Evolutionary conservation across 805 yeast genomes (phyloP), one percentile per base, ranked within the genome.

Genomic region (Lachancea meyersii): DNA sequence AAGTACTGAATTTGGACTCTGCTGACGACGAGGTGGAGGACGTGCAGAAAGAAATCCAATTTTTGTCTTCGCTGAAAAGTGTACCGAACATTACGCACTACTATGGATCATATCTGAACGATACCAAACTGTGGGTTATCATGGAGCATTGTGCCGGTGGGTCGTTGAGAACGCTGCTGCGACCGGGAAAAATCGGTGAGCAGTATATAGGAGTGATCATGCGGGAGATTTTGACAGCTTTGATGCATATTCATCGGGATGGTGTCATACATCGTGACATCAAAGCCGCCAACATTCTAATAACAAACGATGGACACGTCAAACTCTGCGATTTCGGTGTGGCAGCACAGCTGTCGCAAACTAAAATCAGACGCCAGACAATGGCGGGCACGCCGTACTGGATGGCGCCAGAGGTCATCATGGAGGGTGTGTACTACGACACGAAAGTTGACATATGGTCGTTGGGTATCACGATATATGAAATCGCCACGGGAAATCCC

Each of bases 141-240:
- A 93, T 93, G 97, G 99, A 93, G 58, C 79, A 85, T 57, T 91
- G 97, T 64, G 93, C 95, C 1, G 99, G 98, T 13, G 99, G 99
- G 0, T 84, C 95, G 1, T 77, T 86, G 43, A 73, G 98, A 48
- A 86, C 96, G 1, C 68, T 93, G 35, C 65, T 91, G 45, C 77
- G 81, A 55, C 88, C 97, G 0, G 98, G 98, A 0, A 77, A 76
- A 28, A 73, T 94, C 31, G 96, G 88, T 48, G 99, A 93, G 57
- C 73, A 73, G 55, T 82, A 84, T 58, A 78, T 85, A 28, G 82
- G 89, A 14, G 82, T 94, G n/a, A 78, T 93, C 7, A 76, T 84
- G 46, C 71, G 97, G 40, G 99, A 93, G 58, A 63, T 87, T 31
- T 68, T 89, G 32, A 57, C 78, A 7, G 97, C 95, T 0, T 70